phyloP scores from a whole-genome alignment of 2,329 filamentous ascomycete species.

The Clonostachys chloroleuca region DNA sequence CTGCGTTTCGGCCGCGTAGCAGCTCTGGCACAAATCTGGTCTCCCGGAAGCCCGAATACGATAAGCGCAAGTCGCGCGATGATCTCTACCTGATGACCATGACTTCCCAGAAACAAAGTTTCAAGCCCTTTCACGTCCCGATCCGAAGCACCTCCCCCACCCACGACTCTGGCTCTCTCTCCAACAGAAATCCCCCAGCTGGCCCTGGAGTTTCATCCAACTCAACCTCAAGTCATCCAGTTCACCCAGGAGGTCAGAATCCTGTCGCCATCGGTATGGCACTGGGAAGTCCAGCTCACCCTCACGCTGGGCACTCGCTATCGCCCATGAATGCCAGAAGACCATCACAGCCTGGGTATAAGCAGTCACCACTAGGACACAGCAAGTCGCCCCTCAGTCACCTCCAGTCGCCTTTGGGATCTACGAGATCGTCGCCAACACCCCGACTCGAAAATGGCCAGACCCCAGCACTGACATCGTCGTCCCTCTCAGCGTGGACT shows the following conservation, averaged over 20 bases:
- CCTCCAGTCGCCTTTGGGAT: background rate
- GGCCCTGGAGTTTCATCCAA: background rate
- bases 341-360: background rate
- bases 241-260: background rate
- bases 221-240: background rate
- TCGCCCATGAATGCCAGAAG: too few relatives aligned
- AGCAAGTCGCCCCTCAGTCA: background rate
- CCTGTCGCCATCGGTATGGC: conserved; percentile 63
- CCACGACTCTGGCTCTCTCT: background rate
- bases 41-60: background rate
- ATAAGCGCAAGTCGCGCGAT: conserved; percentile 5
- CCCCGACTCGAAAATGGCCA: conserved; percentile 1
- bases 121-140: conserved; percentile 1
- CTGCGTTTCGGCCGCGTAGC: conserved; percentile 2
- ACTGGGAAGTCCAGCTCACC: conserved; percentile 61
- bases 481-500: too few relatives aligned
- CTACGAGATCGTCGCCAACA: conserved; percentile 13
- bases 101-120: conserved; percentile 2
- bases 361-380: background rate
- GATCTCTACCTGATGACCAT: conserved; percentile 3
- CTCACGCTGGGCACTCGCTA: conserved; percentile 13
- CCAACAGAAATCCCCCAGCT: background rate
- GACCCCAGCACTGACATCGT: too few relatives aligned
- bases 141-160: conserved; percentile 1
- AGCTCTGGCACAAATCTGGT: conserved; percentile 1